A percentile compares a stretch with the other conserved stretches of the same genome.
Conservation (phyloP, 208 protist genomes). For the Acanthamoeba lenticulata region DNA sequence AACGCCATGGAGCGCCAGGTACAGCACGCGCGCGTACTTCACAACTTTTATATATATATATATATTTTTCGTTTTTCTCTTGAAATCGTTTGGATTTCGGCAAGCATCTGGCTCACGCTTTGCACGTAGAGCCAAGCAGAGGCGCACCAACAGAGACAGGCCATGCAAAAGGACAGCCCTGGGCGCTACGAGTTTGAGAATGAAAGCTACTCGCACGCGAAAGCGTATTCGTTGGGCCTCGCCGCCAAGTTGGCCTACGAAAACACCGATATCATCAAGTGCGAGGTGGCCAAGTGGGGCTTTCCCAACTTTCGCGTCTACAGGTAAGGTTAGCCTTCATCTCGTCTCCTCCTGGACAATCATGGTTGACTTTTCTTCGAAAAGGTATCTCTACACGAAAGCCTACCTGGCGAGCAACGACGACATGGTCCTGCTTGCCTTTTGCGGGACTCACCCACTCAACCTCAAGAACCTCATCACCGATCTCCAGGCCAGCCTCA, state of each 20-base stretch:
- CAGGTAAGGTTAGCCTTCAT: no score
- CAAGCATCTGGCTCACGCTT: no score
- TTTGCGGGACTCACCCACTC: slow-evolving; percentile 15
- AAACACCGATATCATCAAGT: slow-evolving; percentile 13
- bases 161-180: slow-evolving; percentile 12
- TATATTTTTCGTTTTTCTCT: no score
- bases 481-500: slow-evolving; percentile 20
- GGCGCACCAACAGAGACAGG: background rate
- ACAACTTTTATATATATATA: no score
- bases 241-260: slow-evolving; percentile 58
- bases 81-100: no score
- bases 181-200: background rate
- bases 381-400: slow-evolving; percentile 43
- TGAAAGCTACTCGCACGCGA: background rate
- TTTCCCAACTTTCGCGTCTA: background rate
- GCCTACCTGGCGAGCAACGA: slow-evolving; percentile 48
- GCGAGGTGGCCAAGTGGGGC: slow-evolving; percentile 30
- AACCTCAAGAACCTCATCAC: slow-evolving; percentile 52
- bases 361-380: background rate
- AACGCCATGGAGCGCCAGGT: background rate
- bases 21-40: background rate
- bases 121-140: background rate
- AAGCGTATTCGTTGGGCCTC: slow-evolving; percentile 20
- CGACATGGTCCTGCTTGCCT: slow-evolving; percentile 15
- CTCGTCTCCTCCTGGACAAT: no score